Percentiles rank a stretch among this genome's conserved stretches.
phyloP scores from a whole-genome alignment of 345 rosid species.

The Fremontodendron californicum region DNA sequence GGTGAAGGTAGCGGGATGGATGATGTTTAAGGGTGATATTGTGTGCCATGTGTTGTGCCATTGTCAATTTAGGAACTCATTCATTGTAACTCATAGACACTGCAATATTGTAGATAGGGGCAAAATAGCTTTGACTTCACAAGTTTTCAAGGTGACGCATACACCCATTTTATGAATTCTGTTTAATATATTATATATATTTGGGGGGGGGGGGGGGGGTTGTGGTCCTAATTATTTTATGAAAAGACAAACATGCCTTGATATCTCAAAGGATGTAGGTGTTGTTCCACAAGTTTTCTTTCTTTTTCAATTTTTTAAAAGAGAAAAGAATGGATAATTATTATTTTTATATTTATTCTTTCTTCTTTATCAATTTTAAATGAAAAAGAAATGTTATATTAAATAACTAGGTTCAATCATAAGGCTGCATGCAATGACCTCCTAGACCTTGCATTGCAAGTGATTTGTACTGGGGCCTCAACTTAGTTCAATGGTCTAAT shows the following conservation, averaged over 20 bases:
- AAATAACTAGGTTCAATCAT: not conserved
- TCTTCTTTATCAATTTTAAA: not conserved
- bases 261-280: not conserved
- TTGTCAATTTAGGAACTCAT: not conserved
- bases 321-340: too few species aligned
- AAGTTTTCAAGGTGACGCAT: not conserved
- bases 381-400: not conserved
- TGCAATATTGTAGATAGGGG: not conserved
- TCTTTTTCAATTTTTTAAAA: too few species aligned
- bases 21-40: not conserved
- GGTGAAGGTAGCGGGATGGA: not conserved
- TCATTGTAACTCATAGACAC: not conserved
- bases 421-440: not conserved
- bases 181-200: not conserved
- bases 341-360: not conserved
- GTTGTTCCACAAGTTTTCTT: not conserved
- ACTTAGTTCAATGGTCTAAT: not conserved
- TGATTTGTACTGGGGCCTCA: not conserved
- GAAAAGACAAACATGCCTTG: not conserved
- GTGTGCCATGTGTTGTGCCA: not conserved
- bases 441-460: not conserved
- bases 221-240: not conserved
- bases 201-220: not conserved
- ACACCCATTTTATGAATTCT: not conserved
- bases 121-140: not conserved